A percentile compares a stretch with the other conserved stretches of the same genome.
Evolutionary conservation across 768 basidiomycete genomes (phyloP).

Genomic region (Termitomyces heimii): DNA sequence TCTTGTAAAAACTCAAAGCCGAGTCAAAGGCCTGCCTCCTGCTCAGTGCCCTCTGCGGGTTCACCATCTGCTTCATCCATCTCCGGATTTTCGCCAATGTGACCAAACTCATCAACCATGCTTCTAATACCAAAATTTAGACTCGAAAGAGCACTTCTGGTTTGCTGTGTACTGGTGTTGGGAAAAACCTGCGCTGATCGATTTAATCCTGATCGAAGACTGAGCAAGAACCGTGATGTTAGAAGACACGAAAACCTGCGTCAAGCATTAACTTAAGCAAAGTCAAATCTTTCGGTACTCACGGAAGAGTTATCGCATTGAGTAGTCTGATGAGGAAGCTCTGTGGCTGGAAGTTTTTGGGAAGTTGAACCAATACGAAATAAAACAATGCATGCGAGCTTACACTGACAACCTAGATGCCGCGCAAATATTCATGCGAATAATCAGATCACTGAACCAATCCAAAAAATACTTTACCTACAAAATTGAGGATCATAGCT

Average conservation of each 20-base stretch:
- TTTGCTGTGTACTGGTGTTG: neutral
- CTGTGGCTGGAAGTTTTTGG: neutral
- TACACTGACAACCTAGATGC: neutral
- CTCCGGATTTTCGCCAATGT: neutral
- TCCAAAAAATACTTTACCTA: neutral
- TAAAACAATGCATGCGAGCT: neutral
- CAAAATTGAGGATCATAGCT: constrained; percentile 5
- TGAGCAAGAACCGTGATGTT: constrained; percentile 11
- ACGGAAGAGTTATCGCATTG: constrained; percentile 10
- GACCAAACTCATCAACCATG: constrained; percentile 6
- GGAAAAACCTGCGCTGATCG: neutral
- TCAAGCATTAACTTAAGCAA: neutral
- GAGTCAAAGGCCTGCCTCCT: too few species aligned
- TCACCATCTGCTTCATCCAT: neutral
- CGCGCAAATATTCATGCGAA: neutral
- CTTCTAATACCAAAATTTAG: constrained; percentile 2
- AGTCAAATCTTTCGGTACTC: neutral
- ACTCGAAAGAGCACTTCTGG: neutral
- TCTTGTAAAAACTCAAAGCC: too few species aligned
- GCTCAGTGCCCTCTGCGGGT: neutral
- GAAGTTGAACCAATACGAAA: neutral
- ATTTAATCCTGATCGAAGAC: neutral
- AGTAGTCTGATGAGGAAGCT: constrained; percentile 6
- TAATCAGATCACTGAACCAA: neutral
- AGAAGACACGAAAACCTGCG: constrained; percentile 11